Evolutionary conservation across 2,329 filamentous ascomycete species (phyloP), one percentile per base, ranked within the genome.

Genomic region (Amesomyces nigricolor): DNA sequence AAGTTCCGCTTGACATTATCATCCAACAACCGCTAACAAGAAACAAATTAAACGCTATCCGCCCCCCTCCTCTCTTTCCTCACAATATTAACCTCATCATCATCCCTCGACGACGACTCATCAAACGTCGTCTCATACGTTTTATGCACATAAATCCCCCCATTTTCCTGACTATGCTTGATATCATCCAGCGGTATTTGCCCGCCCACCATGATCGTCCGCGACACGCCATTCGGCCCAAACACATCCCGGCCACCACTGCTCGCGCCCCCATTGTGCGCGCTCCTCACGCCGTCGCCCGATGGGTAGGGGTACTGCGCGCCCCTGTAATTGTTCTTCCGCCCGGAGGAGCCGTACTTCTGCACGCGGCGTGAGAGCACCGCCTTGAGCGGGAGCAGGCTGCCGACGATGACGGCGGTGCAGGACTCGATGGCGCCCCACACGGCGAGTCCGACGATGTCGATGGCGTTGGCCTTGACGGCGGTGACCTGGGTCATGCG

Each of bases 401-500:
- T 45, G 2, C 49, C 54, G 49, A 56, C 54, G 10, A 56, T 40
- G 14, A 56, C 32, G 7, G 54, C 49, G 1, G 39, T 45, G 44
- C 30, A 17, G 7, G 38, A 44, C n/a, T 56, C 54, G 54, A 56
- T 35, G 10, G 48, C 44, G 19, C 54, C 54, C 54, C 54, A 56
- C 17, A 56, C 48, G 38, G 54, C 54, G 11, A 56, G 54, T 2
- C 49, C 54, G 19, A 56, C 29, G 39, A 56, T 29, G 30, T 56
- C 54, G 45, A 56, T 45, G 37, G 22, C 22, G 22, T 16, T 13
- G 0, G 2, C 9, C 2, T 13, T 35, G 9, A 3, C 29, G n/a
- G 37, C 17, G 29, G 48, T 51, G 19, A 56, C 44, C 13, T 56
- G 48, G 19, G 49, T 56, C 54, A 56, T 56, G 38, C 54, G 54